Conservation (phyloP, 768 basidiomycete genomes). For the Xerocomellus amylosporus region DNA sequence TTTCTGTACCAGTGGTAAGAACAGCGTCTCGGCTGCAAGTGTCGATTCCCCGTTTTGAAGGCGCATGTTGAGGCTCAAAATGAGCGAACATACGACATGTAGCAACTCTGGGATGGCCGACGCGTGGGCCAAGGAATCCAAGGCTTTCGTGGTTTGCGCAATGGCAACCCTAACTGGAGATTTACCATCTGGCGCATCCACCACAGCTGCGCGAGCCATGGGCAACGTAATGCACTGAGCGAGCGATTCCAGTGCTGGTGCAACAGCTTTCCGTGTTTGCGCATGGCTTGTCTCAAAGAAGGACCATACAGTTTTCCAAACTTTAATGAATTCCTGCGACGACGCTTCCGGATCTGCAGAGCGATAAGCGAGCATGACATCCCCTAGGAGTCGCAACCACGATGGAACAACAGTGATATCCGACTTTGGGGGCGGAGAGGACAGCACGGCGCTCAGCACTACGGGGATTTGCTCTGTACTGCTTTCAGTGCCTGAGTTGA, state of each 20-base stretch:
- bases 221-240: slow-evolving; percentile 68
- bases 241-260: slow-evolving; percentile 59
- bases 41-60: slow-evolving; percentile 37
- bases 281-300: slow-evolving; percentile 73
- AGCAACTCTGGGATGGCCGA: slow-evolving; percentile 78
- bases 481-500: slow-evolving; percentile 48
- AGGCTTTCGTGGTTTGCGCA: slow-evolving; percentile 57
- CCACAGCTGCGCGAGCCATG: slow-evolving; percentile 53
- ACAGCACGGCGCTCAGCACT: slow-evolving; percentile 65
- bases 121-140: slow-evolving; percentile 72
- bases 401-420: slow-evolving; percentile 67
- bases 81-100: slow-evolving; percentile 66
- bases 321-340: slow-evolving; percentile 52
- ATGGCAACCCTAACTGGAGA: slow-evolving; percentile 64
- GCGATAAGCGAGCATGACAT: slow-evolving; percentile 65
- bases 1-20: slow-evolving; percentile 65
- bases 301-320: slow-evolving; percentile 74
- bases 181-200: slow-evolving; percentile 44
- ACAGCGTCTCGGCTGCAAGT: slow-evolving; percentile 66
- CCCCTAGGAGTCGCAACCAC: slow-evolving; percentile 78
- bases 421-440: slow-evolving; percentile 66
- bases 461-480: slow-evolving; percentile 53
- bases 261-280: slow-evolving; percentile 59
- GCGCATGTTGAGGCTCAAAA: slow-evolving; percentile 57
- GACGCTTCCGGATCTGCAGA: slow-evolving; percentile 48